phyloP scores from a whole-genome alignment of 352 stramenopile species.

The Phytophthora sp. region DNA sequence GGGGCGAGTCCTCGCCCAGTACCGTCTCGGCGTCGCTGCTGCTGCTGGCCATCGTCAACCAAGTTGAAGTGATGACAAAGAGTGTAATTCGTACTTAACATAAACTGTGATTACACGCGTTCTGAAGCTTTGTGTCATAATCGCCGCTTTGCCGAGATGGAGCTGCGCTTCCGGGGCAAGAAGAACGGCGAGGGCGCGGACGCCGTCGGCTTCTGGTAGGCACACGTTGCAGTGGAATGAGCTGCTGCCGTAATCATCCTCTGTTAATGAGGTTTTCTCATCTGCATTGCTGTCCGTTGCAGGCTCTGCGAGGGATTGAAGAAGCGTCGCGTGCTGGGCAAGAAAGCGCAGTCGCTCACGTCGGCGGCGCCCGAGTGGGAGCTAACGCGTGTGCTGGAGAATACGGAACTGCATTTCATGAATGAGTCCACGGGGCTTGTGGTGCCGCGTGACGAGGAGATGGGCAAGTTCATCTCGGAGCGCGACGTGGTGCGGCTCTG shows the following conservation, averaged over 20 bases:
- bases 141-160: constrained; percentile 26
- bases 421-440: constrained; percentile 81
- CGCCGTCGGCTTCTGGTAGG: constrained; percentile 66
- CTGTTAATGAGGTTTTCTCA: not conserved
- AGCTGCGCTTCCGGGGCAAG: constrained; percentile 56
- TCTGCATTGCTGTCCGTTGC: not conserved
- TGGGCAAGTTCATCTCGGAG: constrained; percentile 71
- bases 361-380: constrained; percentile 55
- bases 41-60: constrained; percentile 4
- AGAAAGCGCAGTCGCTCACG: constrained; percentile 55
- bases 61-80: constrained; percentile 50
- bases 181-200: constrained; percentile 52
- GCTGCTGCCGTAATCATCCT: too few species aligned
- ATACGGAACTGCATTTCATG: constrained; percentile 62
- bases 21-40: constrained; percentile 54
- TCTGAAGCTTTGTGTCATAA: constrained; percentile 13
- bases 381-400: constrained; percentile 45
- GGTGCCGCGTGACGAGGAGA: constrained; percentile 56
- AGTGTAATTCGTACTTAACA: constrained; percentile 19
- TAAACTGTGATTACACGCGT: too few species aligned
- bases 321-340: constrained; percentile 63
- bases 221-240: not conserved
- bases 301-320: constrained; percentile 78
- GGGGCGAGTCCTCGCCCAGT: constrained; percentile 35
- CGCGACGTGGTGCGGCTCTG: constrained; percentile 80